Evolutionary conservation across 306 rosid genomes (phyloP).

Genomic region (Coriaria nepalensis): DNA sequence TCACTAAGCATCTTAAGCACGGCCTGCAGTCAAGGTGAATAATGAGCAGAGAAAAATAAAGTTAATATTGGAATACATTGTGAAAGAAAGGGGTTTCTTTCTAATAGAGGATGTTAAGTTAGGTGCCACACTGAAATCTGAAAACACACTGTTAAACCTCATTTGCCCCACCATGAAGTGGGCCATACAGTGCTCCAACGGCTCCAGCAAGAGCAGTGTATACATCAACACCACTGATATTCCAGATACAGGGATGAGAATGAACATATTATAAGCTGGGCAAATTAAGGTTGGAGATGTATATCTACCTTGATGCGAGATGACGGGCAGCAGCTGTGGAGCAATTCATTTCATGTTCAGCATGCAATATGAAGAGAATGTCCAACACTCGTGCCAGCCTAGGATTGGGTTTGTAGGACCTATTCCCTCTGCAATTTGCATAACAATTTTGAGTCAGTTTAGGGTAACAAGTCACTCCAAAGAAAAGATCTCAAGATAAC

Average conservation of each 20-base stretch:
- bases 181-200: slow-evolving; percentile 84
- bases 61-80: background rate
- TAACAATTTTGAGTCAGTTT: too few species aligned
- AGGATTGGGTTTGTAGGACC: slow-evolving; percentile 69
- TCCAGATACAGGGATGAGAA: slow-evolving; percentile 10
- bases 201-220: slow-evolving; percentile 83
- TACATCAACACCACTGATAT: slow-evolving; percentile 74
- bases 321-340: slow-evolving; percentile 79
- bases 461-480: too few species aligned
- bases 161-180: slow-evolving; percentile 90
- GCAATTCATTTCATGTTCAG: slow-evolving; percentile 95
- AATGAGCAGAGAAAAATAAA: too few species aligned
- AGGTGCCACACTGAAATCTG: too few species aligned
- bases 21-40: too few species aligned
- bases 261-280: background rate
- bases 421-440: slow-evolving; percentile 46
- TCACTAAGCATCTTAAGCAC: slow-evolving; percentile 70
- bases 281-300: slow-evolving; percentile 10
- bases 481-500: slow-evolving; percentile 8
- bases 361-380: slow-evolving; percentile 72
- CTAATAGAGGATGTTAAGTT: too few species aligned
- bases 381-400: slow-evolving; percentile 70
- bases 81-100: too few species aligned
- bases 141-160: slow-evolving; percentile 30
- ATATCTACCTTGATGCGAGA: slow-evolving; percentile 71